These are phyloP conservation scores for Termitomyces eurrhizus DNA, from an alignment of 768 basidiomycete species.

Conservation along the genomic window DNA sequence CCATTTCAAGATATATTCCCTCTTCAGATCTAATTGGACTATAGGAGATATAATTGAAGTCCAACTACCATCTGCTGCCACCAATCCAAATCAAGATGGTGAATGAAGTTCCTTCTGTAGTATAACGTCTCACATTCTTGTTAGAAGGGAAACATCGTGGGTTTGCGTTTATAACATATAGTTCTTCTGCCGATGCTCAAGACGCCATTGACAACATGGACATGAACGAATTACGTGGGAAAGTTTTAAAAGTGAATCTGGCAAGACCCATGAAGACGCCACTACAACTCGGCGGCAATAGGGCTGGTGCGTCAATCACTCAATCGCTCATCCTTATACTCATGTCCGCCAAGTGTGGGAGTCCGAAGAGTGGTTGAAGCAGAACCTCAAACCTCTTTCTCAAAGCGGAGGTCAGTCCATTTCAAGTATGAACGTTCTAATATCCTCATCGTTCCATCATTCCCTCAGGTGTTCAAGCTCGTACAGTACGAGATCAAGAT, in stretches of 20 bases:
- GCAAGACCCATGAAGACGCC: slow-evolving; percentile 79
- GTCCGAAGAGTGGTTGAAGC: slow-evolving; percentile 88
- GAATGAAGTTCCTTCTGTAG: slow-evolving; percentile 9
- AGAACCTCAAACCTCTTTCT: slow-evolving; percentile 74
- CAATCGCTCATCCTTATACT: background rate
- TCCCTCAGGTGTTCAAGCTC: slow-evolving; percentile 52
- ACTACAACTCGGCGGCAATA: slow-evolving; percentile 62
- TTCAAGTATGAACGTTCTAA: slow-evolving; percentile 1
- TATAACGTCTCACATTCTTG: slow-evolving; percentile 7
- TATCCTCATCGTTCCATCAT: slow-evolving; percentile 2
- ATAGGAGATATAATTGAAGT: slow-evolving; percentile 92
- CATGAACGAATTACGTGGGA: slow-evolving; percentile 80
- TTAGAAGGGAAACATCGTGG: slow-evolving; percentile 82
- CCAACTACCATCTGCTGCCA: slow-evolving; percentile 75
- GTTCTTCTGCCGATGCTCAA: slow-evolving; percentile 78
- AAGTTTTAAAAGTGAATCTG: slow-evolving; percentile 77
- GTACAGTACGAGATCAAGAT: slow-evolving; percentile 31
- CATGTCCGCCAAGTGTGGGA: slow-evolving; percentile 74
- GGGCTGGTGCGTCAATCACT: slow-evolving; percentile 56
- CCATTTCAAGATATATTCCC: background rate
- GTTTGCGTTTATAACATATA: slow-evolving; percentile 90
- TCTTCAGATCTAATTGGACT: slow-evolving; percentile 10
- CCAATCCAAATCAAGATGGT: slow-evolving; percentile 64
- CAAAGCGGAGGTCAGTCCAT: slow-evolving; percentile 62
- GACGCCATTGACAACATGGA: slow-evolving; percentile 99